Conservation (phyloP, 495 filamentous ascomycete genomes). For the Penicillium roqueforti region DNA sequence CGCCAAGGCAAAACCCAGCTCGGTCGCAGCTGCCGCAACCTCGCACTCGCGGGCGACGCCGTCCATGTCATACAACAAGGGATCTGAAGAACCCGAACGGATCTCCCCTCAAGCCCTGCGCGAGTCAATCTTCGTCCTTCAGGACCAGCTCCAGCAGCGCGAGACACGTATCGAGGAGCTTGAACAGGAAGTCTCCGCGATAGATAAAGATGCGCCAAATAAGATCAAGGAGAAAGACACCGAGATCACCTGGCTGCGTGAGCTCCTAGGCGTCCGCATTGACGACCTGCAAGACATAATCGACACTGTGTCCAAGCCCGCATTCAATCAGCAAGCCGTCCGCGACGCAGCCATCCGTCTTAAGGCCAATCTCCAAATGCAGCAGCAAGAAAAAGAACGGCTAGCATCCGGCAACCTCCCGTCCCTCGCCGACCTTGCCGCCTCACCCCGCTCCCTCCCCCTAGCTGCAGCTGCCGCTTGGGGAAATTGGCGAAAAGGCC, state of each 20-base stretch:
- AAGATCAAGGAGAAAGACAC: conserved; percentile 86
- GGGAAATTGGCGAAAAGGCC: conserved; percentile 74
- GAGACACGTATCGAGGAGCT: conserved; percentile 84
- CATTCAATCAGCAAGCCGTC: conserved; percentile 69
- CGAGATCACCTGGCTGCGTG: conserved; percentile 94
- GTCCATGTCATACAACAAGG: conserved; percentile 40
- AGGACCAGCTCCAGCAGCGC: conserved; percentile 93
- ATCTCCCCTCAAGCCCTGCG: conserved; percentile 90
- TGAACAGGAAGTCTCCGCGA: conserved; percentile 60
- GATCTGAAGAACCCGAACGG: conserved; percentile 66
- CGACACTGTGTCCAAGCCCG: conserved; percentile 64
- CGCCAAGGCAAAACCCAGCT: conserved; percentile 44
- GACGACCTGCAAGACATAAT: conserved; percentile 93
- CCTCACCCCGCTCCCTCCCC: conserved; percentile 74
- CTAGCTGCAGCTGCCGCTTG: conserved; percentile 79
- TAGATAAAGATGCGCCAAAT: conserved; percentile 67
- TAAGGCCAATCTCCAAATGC: conserved; percentile 94
- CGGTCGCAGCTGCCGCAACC: conserved; percentile 21
- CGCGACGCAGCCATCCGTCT: conserved; percentile 89
- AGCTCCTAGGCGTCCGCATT: conserved; percentile 83
- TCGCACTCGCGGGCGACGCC: conserved; percentile 38
- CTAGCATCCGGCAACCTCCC: conserved; percentile 51
- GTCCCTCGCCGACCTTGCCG: conserved; percentile 58
- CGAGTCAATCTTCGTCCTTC: conserved; percentile 91
- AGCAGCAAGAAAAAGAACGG: conserved; percentile 86